Evolutionary conservation across 345 rosid genomes (phyloP).

Genomic region (Linum tenue): DNA sequence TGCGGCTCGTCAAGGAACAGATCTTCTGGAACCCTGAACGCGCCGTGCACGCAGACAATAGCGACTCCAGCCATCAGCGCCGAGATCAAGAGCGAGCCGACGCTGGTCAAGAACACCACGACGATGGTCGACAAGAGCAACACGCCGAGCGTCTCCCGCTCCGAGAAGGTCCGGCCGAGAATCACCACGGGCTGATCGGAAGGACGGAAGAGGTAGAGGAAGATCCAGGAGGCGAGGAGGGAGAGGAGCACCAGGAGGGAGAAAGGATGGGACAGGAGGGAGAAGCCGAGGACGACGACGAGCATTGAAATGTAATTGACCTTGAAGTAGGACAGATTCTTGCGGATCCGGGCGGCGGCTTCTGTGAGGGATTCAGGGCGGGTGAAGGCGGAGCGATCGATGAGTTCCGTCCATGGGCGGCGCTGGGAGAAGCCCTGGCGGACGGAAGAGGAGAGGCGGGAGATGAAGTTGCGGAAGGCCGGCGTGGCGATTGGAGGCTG

Average conservation of each 20-base stretch:
- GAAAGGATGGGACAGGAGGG: conserved; percentile 63
- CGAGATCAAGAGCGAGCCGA: conserved; percentile 63
- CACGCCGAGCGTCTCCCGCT: conserved; percentile 56
- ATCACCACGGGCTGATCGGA: conserved; percentile 66
- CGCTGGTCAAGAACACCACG: conserved; percentile 70
- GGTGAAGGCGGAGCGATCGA: conserved; percentile 51
- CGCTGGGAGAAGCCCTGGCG: conserved; percentile 67
- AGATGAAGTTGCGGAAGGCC: conserved; percentile 60
- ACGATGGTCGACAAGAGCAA: conserved; percentile 46
- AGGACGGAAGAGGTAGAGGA: conserved; percentile 61
- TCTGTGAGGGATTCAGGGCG: conserved; percentile 57
- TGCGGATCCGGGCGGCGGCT: conserved; percentile 63
- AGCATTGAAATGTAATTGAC: conserved; percentile 60
- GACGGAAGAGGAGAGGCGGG: conserved; percentile 60
- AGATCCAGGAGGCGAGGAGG: conserved; percentile 55
- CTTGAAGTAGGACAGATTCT: conserved; percentile 53
- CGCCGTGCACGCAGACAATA: conserved; percentile 67
- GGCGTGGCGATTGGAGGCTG: conserved; percentile 68
- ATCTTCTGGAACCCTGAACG: conserved; percentile 83
- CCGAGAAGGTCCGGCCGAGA: conserved; percentile 65
- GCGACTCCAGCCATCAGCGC: conserved; percentile 60
- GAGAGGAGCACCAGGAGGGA: conserved; percentile 62
- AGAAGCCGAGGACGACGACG: conserved; percentile 50
- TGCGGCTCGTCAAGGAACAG: conserved; percentile 62
- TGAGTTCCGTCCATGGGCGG: conserved; percentile 69